Base-by-base conservation (phyloP, 1,284 basidiomycete genomes). In the Cystobasidiaceae sp. region DNA sequence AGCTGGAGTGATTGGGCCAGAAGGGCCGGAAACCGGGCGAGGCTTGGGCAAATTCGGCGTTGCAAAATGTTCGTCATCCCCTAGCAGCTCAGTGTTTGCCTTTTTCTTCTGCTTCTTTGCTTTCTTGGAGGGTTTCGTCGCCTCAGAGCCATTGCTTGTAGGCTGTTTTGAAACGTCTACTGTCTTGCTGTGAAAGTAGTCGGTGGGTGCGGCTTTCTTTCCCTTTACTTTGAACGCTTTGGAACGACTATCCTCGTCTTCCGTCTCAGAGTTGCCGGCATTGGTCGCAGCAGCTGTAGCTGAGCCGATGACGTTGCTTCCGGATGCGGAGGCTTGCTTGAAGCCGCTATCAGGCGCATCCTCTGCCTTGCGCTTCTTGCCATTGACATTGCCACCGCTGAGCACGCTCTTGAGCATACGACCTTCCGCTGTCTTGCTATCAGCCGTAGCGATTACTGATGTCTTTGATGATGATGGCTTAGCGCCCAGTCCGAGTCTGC, bases 171-270 rank as follows among this genome's bases (percentile, higher is more conserved):
- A 17, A 33, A 30, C 21, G 32, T 21, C 45, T 21, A 19, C 15
- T 21, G 58, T 33, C 37, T 51, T 63, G 11, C 55, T 41, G 30
- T 55, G 60, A 27, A 64, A 64, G 28, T 56, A 54, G 43, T 49
- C 45, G 44, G 23, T 32, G n/a, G 25, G 44, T 15, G 54, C 19
- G 5, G n/a, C 19, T 51, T 52, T 64, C 39, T 33, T 45, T 3
- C n/a, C 23, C 34, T 64, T 64, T 3, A 33, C 25, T 34, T 27
- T 25, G 28, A 64, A 32, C 15, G 61, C 28, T 23, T 33, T 45
- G 2, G 61, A 41, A 25, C 61, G 46, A 48, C 61, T 64, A 11
- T 64, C 61, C 30, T 64, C 61, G 21, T 64, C 61, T 8, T 64
- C 52, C 3, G 39, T 27, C 19, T 55, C 52, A 25, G 30, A 27